Evolutionary conservation across 768 basidiomycete genomes (phyloP).

Genomic region (Mycena albidolilacea): DNA sequence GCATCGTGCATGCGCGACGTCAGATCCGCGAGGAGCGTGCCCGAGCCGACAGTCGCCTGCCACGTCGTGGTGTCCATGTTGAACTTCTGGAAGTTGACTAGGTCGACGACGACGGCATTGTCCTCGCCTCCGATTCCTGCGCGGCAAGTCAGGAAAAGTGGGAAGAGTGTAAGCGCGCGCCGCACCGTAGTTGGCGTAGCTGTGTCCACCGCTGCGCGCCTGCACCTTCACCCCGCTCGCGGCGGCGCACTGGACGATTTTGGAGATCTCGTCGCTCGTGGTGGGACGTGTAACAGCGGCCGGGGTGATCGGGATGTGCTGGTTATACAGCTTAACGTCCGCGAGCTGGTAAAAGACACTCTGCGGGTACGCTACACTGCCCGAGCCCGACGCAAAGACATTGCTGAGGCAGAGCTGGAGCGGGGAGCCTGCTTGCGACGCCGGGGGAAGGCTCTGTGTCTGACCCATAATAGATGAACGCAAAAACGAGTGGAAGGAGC

Average conservation of each 20-base stretch:
- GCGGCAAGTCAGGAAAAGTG: neutral
- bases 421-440: slow-evolving; percentile 28
- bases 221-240: slow-evolving; percentile 41
- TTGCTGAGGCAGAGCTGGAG: slow-evolving; percentile 38
- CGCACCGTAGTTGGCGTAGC: slow-evolving; percentile 36
- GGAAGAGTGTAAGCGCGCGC: neutral
- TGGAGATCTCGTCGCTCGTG: slow-evolving; percentile 33
- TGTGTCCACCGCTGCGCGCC: slow-evolving; percentile 36
- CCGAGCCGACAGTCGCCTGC: slow-evolving; percentile 44
- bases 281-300: slow-evolving; percentile 43
- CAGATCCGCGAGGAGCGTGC: slow-evolving; percentile 44
- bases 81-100: slow-evolving; percentile 44
- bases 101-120: slow-evolving; percentile 49
- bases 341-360: slow-evolving; percentile 27
- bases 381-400: slow-evolving; percentile 25
- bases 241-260: slow-evolving; percentile 41
- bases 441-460: neutral
- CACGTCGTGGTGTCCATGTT: slow-evolving; percentile 43
- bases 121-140: slow-evolving; percentile 46
- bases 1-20: slow-evolving; percentile 38
- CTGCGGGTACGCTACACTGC: slow-evolving; percentile 32
- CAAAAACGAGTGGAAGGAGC: neutral
- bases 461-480: slow-evolving; percentile 4
- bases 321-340: slow-evolving; percentile 39
- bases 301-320: slow-evolving; percentile 37